phyloP scores from a whole-genome alignment of 371 early-diverging fungal species.

The Mucor lusitanicus region DNA sequence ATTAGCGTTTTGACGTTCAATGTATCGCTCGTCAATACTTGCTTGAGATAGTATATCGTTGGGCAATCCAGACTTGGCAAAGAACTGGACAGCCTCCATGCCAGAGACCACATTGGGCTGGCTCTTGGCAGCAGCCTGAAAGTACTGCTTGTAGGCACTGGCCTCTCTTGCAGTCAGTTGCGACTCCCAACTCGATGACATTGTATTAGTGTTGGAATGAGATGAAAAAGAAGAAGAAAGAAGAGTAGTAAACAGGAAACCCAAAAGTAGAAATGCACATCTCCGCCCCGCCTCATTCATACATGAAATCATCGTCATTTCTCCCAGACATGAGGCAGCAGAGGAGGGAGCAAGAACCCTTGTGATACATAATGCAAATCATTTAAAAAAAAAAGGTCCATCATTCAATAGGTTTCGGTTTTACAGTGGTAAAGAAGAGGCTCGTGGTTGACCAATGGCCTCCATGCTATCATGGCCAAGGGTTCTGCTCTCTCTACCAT shows the following conservation, averaged over 20 bases:
- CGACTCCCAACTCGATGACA: conserved; percentile 29
- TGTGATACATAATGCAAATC: not conserved
- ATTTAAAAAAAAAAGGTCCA: not conserved
- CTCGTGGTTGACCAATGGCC: not conserved
- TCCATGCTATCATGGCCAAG: not conserved
- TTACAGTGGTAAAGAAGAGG: not conserved
- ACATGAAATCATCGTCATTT: conserved; percentile 1
- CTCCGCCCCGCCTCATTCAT: not conserved
- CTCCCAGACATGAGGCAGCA: not conserved
- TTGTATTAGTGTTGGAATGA: not conserved
- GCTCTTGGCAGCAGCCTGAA: conserved; percentile 60
- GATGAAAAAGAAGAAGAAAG: conserved; percentile 10
- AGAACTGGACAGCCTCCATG: conserved; percentile 74
- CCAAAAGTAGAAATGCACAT: not conserved
- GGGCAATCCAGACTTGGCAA: conserved; percentile 73
- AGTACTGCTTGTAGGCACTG: conserved; percentile 61
- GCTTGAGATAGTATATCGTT: conserved; percentile 67
- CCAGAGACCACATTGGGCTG: conserved; percentile 66
- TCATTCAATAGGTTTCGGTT: not conserved
- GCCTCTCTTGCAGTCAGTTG: conserved; percentile 62
- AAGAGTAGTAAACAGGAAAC: not conserved
- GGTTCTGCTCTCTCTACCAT: not conserved
- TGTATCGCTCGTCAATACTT: conserved; percentile 3
- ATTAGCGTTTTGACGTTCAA: not conserved
- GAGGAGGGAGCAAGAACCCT: not conserved